These are phyloP conservation scores for Sphagnum contortum DNA, from an alignment of 225 moss, liverwort and hornwort genomes.

Conservation along the genomic window DNA sequence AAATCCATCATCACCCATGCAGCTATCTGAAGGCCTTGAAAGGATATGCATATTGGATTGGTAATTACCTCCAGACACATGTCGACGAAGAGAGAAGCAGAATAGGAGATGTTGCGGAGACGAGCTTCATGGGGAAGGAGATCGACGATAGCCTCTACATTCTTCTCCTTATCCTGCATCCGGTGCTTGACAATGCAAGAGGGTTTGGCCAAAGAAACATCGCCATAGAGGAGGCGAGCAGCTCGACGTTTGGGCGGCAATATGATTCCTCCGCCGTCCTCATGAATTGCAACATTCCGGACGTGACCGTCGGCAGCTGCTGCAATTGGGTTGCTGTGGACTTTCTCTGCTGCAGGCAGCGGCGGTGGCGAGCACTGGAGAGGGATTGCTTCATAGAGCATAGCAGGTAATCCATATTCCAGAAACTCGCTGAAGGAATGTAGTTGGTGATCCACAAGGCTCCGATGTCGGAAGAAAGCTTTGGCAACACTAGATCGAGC, in stretches of 20 bases:
- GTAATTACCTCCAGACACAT: slow-evolving; percentile 51
- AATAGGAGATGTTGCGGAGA: slow-evolving; percentile 61
- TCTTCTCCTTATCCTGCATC: slow-evolving; percentile 9
- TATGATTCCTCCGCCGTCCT: slow-evolving; percentile 8
- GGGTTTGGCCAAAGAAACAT: slow-evolving; percentile 33
- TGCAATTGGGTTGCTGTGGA: slow-evolving; percentile 7
- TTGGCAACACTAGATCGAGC: too few relatives aligned
- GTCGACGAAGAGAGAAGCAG: slow-evolving; percentile 43
- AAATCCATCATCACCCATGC: background rate
- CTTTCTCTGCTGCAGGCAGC: too few relatives aligned
- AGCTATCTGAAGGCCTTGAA: background rate
- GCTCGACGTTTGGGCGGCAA: slow-evolving; percentile 5
- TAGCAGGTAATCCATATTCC: slow-evolving; percentile 30
- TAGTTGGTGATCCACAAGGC: slow-evolving; percentile 39
- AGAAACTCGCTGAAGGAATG: slow-evolving; percentile 36
- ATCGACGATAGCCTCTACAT: slow-evolving; percentile 19
- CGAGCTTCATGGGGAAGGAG: slow-evolving; percentile 76
- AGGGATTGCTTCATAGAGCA: slow-evolving; percentile 33
- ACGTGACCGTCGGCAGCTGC: too few relatives aligned
- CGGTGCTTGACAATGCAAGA: slow-evolving; percentile 19
- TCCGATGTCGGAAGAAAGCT: background rate
- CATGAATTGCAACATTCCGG: background rate
- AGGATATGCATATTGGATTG: background rate
- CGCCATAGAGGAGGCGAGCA: slow-evolving; percentile 26
- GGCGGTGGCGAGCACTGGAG: slow-evolving; percentile 10